Evolutionary conservation across 257 asterid species (phyloP).

Genomic region (Nicotiana attenuata): DNA sequence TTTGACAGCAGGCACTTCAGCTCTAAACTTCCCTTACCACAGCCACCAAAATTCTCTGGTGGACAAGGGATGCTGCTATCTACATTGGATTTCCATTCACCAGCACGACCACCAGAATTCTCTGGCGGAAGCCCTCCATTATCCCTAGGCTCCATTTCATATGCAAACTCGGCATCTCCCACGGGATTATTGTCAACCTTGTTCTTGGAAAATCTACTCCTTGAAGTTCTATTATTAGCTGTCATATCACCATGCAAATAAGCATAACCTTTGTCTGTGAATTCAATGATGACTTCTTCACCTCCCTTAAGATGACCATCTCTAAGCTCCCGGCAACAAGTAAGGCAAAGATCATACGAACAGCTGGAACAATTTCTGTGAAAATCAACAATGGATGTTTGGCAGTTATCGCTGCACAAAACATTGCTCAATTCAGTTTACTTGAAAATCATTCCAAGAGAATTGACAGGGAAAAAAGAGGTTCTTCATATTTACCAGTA

Average conservation of each 20-base stretch:
- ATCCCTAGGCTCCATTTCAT: neutral
- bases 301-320: constrained; percentile 43
- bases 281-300: constrained; percentile 23
- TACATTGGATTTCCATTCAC: constrained; percentile 43
- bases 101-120: neutral
- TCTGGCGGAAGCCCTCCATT: neutral
- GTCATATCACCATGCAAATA: constrained; percentile 45
- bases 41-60: constrained; percentile 38
- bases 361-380: constrained; percentile 69
- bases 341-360: constrained; percentile 68
- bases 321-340: constrained; percentile 72
- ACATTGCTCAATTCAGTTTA: neutral
- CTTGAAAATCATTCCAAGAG: neutral
- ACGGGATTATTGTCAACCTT: too few relatives aligned
- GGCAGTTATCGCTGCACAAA: constrained; percentile 64
- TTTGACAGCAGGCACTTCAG: constrained; percentile 33
- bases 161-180: too few relatives aligned
- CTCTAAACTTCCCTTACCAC: constrained; percentile 50
- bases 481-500: constrained; percentile 45
- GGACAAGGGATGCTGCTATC: constrained; percentile 58
- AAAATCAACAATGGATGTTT: constrained; percentile 58
- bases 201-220: too few relatives aligned
- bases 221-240: neutral
- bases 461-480: neutral
- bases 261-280: constrained; percentile 12